Conservation (phyloP, 1,284 basidiomycete genomes). For the Meira miltonrushii region DNA sequence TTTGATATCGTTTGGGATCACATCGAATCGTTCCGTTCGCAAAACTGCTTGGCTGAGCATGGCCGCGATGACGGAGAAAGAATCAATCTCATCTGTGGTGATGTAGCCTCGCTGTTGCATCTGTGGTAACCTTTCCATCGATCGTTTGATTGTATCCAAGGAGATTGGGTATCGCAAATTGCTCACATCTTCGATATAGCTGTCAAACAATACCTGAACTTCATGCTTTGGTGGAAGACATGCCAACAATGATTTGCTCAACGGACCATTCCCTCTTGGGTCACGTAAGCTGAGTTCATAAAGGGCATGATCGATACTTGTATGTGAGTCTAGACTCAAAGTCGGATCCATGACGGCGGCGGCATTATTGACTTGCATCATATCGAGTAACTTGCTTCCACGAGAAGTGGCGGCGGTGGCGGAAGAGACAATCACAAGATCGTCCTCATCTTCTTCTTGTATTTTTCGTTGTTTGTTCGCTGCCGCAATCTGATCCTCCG, state of each 20-base stretch:
- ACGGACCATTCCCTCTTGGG: no score
- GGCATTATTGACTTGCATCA: no score
- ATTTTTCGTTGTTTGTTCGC: neutral
- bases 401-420: no score
- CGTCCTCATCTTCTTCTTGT: neutral
- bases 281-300: no score
- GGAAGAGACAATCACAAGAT: no score
- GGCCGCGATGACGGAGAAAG: conserved; percentile 35
- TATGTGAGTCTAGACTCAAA: no score
- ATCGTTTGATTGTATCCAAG: neutral
- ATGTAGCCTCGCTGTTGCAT: conserved; percentile 19
- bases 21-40: conserved; percentile 7
- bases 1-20: conserved; percentile 12
- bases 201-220: conserved; percentile 1
- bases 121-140: neutral
- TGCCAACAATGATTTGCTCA: no score
- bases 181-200: neutral
- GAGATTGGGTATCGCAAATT: neutral
- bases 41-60: conserved; percentile 30
- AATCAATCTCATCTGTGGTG: conserved; percentile 35
- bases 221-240: neutral
- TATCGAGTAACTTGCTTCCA: no score
- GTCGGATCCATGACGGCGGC: no score
- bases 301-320: no score
- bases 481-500: neutral